Base-by-base conservation (phyloP, 805 yeast species). In the Candida jianshihensis region DNA sequence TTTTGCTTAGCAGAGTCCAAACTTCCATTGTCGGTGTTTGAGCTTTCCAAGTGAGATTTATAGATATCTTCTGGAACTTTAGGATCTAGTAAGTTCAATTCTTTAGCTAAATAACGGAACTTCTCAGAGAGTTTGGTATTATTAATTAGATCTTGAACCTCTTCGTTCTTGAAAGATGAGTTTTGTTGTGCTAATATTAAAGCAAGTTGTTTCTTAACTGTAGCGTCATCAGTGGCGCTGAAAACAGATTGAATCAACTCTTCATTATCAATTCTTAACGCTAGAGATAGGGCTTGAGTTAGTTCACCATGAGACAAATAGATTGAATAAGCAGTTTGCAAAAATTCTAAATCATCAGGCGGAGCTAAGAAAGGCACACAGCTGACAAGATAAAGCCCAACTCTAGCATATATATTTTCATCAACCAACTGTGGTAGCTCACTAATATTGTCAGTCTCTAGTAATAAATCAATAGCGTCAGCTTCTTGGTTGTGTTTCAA, bases 321-420 rank as follows among this genome's bases (percentile, higher is more conserved):
- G 48, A 92, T 86, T 25, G 87, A 68, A 59, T 66, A 92, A 6
- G 97, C 97, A 6, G 96, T 87, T 51, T 83, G 78, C 55, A 92
- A 71, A 56, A 90, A 88, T 5, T 86, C 73, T 27, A 73, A 63
- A 56, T 89, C 97, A 57, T 90, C 97, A 13, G 96, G 96, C 12
- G 96, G 96, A 27, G 97, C 94, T 54, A 92, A 70, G 42, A 89
- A 73, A 17, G 96, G 95, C n/a, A 90, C 97, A 62, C 98, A 92
- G 38, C 95, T 82, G 22, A 86, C 89, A 81, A 92, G 81, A 60
- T 92, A 92, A 44, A 85, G 75, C 55, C 98, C 89, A 24, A 90
- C 97, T 56, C 99, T 77, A 37, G 78, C 78, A 53, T 70, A 89
- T 4, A 95, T 85, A 54, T 79, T 71, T 39, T 78, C 80, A 57